These are phyloP conservation scores for Fusarium tjaetaba DNA, from an alignment of 2,329 filamentous ascomycete genomes.

Conservation along the genomic window DNA sequence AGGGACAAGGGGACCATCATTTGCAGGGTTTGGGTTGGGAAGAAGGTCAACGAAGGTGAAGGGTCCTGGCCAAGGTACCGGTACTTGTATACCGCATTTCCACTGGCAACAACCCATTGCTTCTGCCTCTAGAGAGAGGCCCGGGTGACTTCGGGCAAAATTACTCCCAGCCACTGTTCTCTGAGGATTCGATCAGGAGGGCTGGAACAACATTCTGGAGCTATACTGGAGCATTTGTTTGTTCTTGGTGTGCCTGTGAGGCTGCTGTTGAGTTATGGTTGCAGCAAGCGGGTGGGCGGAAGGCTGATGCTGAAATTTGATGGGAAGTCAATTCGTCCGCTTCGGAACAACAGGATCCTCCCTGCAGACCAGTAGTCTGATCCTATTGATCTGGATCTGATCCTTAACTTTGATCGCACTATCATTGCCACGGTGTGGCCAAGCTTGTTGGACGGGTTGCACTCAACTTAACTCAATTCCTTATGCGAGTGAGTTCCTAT, in stretches of 20 bases:
- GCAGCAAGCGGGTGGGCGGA: constrained; percentile 41
- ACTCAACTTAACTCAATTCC: constrained; percentile 32
- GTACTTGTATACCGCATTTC: constrained; percentile 28
- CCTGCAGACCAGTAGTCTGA: constrained; percentile 11
- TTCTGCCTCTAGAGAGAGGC: constrained; percentile 12
- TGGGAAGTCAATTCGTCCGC: constrained; percentile 39
- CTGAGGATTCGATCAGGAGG: constrained; percentile 15
- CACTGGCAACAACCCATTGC: background rate
- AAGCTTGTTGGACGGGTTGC: constrained; percentile 25
- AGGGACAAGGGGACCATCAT: constrained; percentile 32
- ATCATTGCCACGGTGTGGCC: constrained; percentile 34
- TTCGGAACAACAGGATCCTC: constrained; percentile 31
- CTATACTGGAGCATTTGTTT: constrained; percentile 11
- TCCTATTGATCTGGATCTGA: constrained; percentile 11
- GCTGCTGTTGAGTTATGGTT: constrained; percentile 43
- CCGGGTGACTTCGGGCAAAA: constrained; percentile 43
- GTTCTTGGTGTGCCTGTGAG: constrained; percentile 25
- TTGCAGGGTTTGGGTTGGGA: constrained; percentile 35
- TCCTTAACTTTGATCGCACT: constrained; percentile 15
- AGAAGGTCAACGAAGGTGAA: constrained; percentile 35
- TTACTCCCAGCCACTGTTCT: constrained; percentile 12
- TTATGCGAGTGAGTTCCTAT: constrained; percentile 18
- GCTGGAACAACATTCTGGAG: constrained; percentile 25
- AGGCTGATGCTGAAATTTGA: constrained; percentile 39
- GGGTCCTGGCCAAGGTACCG: constrained; percentile 35